Conservation (phyloP, 352 stramenopile genomes). For the Albugo candida region DNA sequence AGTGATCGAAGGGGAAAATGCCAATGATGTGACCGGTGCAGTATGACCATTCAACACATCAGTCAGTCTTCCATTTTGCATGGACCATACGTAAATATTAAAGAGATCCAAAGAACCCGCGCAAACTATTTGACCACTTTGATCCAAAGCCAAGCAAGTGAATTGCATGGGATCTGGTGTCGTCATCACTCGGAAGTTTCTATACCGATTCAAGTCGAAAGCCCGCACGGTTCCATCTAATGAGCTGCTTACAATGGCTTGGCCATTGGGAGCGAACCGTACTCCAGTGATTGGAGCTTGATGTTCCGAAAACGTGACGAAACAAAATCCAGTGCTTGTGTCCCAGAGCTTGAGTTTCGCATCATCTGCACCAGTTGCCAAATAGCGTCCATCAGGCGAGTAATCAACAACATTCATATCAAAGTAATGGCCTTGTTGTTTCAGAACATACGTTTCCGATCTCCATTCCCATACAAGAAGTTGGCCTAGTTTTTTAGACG, state of each 20-base stretch:
- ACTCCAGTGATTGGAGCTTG: slow-evolving; percentile 91
- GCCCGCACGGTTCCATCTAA: slow-evolving; percentile 96
- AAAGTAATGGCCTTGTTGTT: slow-evolving; percentile 98
- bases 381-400: slow-evolving; percentile 89
- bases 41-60: slow-evolving; percentile 96
- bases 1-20: slow-evolving; percentile 75
- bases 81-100: slow-evolving; percentile 96
- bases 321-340: slow-evolving; percentile 95
- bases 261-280: slow-evolving; percentile 82
- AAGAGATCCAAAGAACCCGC: slow-evolving; percentile 92
- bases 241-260: slow-evolving; percentile 90
- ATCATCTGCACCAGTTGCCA: slow-evolving; percentile 97
- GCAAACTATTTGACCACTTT: slow-evolving; percentile 89
- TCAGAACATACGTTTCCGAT: slow-evolving; percentile 98
- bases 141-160: slow-evolving; percentile 93
- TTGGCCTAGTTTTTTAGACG: slow-evolving; percentile 93
- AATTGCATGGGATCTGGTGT: slow-evolving; percentile 95
- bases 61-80: slow-evolving; percentile 92
- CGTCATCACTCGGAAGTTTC: slow-evolving; percentile 97
- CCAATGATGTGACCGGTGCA: slow-evolving; percentile 89
- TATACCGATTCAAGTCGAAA: slow-evolving; percentile 97
- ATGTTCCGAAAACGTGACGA: slow-evolving; percentile 98
- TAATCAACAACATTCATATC: slow-evolving; percentile 95
- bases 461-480: slow-evolving; percentile 99
- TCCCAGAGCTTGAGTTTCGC: slow-evolving; percentile 98